Base-by-base conservation (phyloP, 2,329 filamentous ascomycete genomes). In the Paecilomyces sp. region DNA sequence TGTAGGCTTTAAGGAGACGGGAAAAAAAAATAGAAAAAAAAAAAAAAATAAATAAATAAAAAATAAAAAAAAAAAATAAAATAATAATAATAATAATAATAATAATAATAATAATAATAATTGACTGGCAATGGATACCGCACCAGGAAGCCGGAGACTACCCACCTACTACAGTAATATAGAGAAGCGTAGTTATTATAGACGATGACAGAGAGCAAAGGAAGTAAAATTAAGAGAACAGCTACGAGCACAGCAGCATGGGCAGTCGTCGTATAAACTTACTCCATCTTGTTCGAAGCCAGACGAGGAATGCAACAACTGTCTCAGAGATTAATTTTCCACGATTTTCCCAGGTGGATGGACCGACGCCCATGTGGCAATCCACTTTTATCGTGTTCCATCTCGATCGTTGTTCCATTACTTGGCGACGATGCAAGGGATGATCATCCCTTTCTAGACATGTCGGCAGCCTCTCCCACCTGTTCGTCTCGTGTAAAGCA, bases 211-310 rank as follows among this genome's bases (percentile, higher is more conserved):
- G 25, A 28, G 25, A 28, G 25, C 22, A 28, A 28, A 28, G 3
- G 6, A 6, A 28, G 25, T 28, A 28, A 28, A 28, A 28, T 28
- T 28, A 68, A 70, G 3, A 71, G 61, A 1, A 67, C 69, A 7
- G 66, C 67, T 30, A 69, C 70, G 31, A 72, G 62, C 5, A 62
- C 60, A 15, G 68, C 69, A 15, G 67, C 70, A 12, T 66, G 67
- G 2, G 62, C 61, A 36, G 61, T 50, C 34, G 59, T 54, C 2
- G 41, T 47, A 18, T 47, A 18, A 47, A 47, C 41, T 15, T 47
- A n/a, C 41, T 47, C 9, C 5, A 47, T 47, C 41, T 47, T 47
- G 41, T 22, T 15, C n/a, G 13, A 5, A 18, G n/a, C 57, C 47
- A 2, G 62, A 13, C 18, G 56, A 55, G 41, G 41, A 47, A 47